Base-by-base conservation (phyloP, 805 yeast species). In the Suhomyces sp. region DNA sequence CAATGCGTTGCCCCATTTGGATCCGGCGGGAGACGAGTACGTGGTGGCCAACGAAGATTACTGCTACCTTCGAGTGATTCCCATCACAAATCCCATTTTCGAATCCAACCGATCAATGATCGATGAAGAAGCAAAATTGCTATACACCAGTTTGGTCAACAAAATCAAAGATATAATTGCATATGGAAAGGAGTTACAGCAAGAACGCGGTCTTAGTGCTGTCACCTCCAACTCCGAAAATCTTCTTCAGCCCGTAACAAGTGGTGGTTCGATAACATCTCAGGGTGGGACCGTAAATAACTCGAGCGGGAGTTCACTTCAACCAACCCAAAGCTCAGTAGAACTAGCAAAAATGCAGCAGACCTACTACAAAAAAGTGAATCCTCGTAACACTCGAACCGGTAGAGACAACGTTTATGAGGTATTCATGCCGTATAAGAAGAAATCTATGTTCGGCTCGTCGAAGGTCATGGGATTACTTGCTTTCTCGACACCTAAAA, bases 71-170 rank as follows among this genome's bases (percentile, higher is more conserved):
- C 53, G 68, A 27, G 64, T 66, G 3, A 57, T 62, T n/a, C 62
- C 66, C 0, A 47, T 53, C 10, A 60, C 65, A 6, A 65, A 64
- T 44, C 55, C 61, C 6, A 49, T 64, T 1, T 64, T 67, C 43
- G 68, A 66, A 33, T 52, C 66, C 24, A 69, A 69, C 53, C 48
- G 72, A 33, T 53, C 61, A 6, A 57, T 68, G 69, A 67, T 66
- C 15, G 55, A 64, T 40, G 66, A 65, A 52, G 73, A 71, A 49
- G 73, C 76, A 4, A 63, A 60, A 41, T 59, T 72, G 53, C 64
- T 68, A n/a, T 66, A 65, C 51, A 47, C 60, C 19, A 60, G 66
- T 47, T 59, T 68, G 62, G 55, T 69, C 4, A 53, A 59, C 13
- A 55, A 65, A 17, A 59, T 73, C 43, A 62, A 66, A 22, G 72